phyloP scores from a whole-genome alignment of 1,284 basidiomycete genomes.

The Apiotrichum akiyoshidainum region DNA sequence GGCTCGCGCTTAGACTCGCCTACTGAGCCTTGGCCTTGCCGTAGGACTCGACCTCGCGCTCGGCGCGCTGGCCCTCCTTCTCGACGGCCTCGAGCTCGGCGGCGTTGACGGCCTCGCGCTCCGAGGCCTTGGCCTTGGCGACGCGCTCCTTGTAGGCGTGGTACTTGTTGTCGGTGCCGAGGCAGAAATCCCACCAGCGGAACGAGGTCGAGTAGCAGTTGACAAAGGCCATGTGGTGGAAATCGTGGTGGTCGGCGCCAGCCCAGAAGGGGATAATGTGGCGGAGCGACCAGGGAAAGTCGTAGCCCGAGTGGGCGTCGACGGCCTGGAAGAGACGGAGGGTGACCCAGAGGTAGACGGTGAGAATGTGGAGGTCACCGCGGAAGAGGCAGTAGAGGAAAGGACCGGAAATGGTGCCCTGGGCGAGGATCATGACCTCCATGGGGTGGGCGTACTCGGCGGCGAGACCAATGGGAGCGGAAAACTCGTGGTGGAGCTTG shows the following conservation, averaged over 20 bases:
- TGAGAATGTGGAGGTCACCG: conserved; percentile 65
- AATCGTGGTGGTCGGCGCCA: conserved; percentile 96
- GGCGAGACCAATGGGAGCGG: conserved; percentile 93
- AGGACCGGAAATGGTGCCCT: conserved; percentile 83
- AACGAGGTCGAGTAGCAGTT: conserved; percentile 84
- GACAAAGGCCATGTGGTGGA: conserved; percentile 64
- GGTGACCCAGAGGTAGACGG: conserved; percentile 87
- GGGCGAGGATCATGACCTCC: conserved; percentile 82
- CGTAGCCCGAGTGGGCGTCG: conserved; percentile 95
- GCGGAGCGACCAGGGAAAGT: conserved; percentile 96
- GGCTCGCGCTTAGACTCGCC: too few species aligned
- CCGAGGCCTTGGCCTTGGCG: conserved; percentile 56
- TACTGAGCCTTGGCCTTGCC: conserved; percentile 14
- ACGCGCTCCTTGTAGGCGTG: conserved; percentile 67
- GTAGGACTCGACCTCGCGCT: conserved; percentile 57
- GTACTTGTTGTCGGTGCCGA: conserved; percentile 82
- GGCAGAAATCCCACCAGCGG: conserved; percentile 83
- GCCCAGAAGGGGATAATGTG: conserved; percentile 97
- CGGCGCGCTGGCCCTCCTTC: conserved; percentile 67
- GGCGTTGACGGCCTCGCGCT: conserved; percentile 49
- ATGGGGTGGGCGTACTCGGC: conserved; percentile 97
- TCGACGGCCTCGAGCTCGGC: conserved; percentile 59
- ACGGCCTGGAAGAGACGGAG: conserved; percentile 95
- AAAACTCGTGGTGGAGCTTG: conserved; percentile 97
- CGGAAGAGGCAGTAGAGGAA: conserved; percentile 68